Evolutionary conservation across 805 yeast genomes (phyloP), one percentile per base, ranked within the genome.

Genomic region (Metschnikowia anglica): DNA sequence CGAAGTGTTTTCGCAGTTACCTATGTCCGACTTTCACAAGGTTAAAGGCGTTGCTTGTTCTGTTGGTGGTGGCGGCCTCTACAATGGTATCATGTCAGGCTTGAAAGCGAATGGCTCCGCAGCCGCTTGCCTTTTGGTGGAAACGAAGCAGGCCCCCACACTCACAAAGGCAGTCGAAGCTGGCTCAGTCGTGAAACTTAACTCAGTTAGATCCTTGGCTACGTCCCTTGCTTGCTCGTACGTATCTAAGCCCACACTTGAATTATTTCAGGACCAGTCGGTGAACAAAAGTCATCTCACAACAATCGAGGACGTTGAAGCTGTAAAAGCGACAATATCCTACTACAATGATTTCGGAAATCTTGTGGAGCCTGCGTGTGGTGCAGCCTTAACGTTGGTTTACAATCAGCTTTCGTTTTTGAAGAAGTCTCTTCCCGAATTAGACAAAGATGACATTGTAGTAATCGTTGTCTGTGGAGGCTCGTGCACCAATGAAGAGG

Each of bases 311-410:
- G 90, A 84, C 52, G 46, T 63, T 2, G 80, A 81, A 29, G 82
- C 86, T 0, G 70, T 82, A 0, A 59, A 60, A 12, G 78, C 83
- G 0, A 72, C 82, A 37, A 53, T 79, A 19, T 65, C 60, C 32
- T 80, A 73, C 52, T 76, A 80, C 5, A 55, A 67, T 2, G 79
- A 78, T 43, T 78, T 69, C 48, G 74, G 76, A 43, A 63, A 67
- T 34, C 61, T 79, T 18, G 76, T 81, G 0, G 88, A 83, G 57
- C 88, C 88, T 0, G 88, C 88, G 1, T 83, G 88, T 59, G 88
- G 88, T 3, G 85, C 85, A 2, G 78, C 87, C 0, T 58, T 83
- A 21, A 73, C 82, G 17, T 68, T 80, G 15, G 74, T 72, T n/a
- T 76, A 72, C 52, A 56, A 70, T 34, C 60, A 61, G 46, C 37